phyloP scores from a whole-genome alignment of 2,329 filamentous ascomycete species.

The Chrysosphaeria jannelii region DNA sequence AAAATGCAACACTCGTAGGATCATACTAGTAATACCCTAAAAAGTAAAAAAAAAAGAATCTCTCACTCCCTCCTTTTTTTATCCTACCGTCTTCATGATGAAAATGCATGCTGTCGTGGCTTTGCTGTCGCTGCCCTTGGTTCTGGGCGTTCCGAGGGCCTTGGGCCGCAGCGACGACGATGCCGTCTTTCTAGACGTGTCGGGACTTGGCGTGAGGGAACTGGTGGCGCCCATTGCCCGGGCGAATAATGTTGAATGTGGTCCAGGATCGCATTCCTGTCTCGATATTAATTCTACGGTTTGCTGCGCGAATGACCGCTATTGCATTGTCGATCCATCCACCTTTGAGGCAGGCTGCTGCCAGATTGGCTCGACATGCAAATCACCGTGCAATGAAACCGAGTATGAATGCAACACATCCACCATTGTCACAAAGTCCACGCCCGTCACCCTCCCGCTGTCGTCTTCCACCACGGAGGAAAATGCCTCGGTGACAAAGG shows the following conservation, averaged over 20 bases:
- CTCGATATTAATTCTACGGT: constrained; percentile 6
- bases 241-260: constrained; percentile 2
- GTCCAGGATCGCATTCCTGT: constrained; percentile 4
- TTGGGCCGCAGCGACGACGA: constrained; percentile 2
- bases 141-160: constrained; percentile 1
- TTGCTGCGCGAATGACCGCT: constrained; percentile 7
- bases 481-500: no score
- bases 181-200: no score
- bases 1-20: no score
- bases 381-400: constrained; percentile 7
- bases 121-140: constrained; percentile 2
- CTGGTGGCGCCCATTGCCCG: no score
- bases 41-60: no score
- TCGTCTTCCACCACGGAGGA: constrained; percentile 2
- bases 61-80: no score
- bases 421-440: constrained; percentile 4
- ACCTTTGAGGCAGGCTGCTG: constrained; percentile 7
- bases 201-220: no score
- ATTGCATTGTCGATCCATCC: constrained; percentile 8
- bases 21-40: no score
- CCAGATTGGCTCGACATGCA: constrained; percentile 7
- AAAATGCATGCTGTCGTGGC: no score
- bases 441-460: neutral
- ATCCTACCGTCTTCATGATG: no score
- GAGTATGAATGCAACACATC: constrained; percentile 8